Evolutionary conservation across 805 yeast species (phyloP).

Genomic region (Wickerhamiella occidentalis): DNA sequence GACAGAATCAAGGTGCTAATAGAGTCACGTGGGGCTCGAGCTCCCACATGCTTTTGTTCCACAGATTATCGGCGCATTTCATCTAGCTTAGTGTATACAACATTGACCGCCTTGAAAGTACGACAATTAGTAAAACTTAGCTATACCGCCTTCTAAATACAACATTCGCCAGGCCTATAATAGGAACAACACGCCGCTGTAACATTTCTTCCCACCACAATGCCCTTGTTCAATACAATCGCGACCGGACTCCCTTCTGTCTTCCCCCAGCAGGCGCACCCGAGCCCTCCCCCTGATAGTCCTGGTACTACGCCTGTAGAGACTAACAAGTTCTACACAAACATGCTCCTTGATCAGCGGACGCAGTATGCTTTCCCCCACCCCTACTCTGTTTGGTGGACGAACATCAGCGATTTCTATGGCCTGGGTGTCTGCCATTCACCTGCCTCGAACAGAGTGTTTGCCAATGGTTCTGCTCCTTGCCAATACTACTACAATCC

Average conservation of each 20-base stretch:
- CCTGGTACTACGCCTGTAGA: constrained; percentile 41
- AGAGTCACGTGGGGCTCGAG: constrained; percentile 1
- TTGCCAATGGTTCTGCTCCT: constrained; percentile 31
- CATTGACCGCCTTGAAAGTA: too few relatives aligned
- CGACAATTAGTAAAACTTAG: too few relatives aligned
- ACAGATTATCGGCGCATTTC: too few relatives aligned
- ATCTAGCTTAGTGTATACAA: too few relatives aligned
- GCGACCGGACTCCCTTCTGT: constrained; percentile 35
- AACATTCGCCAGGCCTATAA: neutral
- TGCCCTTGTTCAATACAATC: constrained; percentile 36
- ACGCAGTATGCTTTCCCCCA: constrained; percentile 45
- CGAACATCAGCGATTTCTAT: constrained; percentile 31
- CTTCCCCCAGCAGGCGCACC: constrained; percentile 32
- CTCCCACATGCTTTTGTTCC: too few relatives aligned
- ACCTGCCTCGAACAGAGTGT: constrained; percentile 33
- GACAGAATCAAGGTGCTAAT: too few relatives aligned
- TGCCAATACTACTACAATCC: constrained; percentile 46
- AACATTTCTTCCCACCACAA: constrained; percentile 2
- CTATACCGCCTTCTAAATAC: too few relatives aligned
- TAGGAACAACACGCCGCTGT: neutral
- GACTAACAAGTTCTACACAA: constrained; percentile 69
- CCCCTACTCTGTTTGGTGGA: constrained; percentile 61
- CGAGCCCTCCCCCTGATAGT: constrained; percentile 28
- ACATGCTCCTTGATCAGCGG: constrained; percentile 48
- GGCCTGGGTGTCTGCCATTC: constrained; percentile 59